Evolutionary conservation across 2,329 filamentous ascomycete genomes (phyloP), one percentile per base, ranked within the genome.

Genomic region (Ilyonectria mors-panacis): DNA sequence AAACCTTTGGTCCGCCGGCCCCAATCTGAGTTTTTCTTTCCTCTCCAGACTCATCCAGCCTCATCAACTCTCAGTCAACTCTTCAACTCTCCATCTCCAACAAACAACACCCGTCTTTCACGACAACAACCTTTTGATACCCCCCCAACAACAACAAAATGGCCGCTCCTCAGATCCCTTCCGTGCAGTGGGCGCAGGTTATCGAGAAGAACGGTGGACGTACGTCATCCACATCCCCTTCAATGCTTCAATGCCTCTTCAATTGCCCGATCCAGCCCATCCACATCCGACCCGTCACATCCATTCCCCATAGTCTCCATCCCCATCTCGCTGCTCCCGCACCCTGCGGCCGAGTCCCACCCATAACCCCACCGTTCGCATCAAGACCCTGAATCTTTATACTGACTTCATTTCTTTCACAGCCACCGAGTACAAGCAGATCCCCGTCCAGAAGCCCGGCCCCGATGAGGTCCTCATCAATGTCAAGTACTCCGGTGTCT

Each of bases 401-500:
- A 54, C 73, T 74, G 59, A 66, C 63, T 55, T 65, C 67, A 28
- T 59, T 59, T 61, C 60, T 53, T 15, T 42, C 59, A 21, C 69
- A 91, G 89, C 89, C 73, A 84, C 89, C 76, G 82, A 88, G 67
- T 94, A 92, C 87, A 94, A 94, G 85, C 88, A 92, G 83, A 95
- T 98, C 76, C 91, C 93, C 73, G 94, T 97, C 58, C 87, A 86
- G 70, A 89, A 91, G 81, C 95, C 95, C 44, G 94, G 91, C 23
- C 92, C 94, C 59, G 94, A 97, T 84, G 93, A 98, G 83, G 93
- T 97, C 73, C 92, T 98, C 72, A 85, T 97, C 84, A 95, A 97
- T 84, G 89, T 97, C 87, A 94, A 94, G 82, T 97, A 89, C 87
- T 93, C 92, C 30, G 94, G 94, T 79, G 94, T 97, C 74, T 97